phyloP scores from a whole-genome alignment of 2,329 filamentous ascomycete species.

The Ophiostoma sp. region DNA sequence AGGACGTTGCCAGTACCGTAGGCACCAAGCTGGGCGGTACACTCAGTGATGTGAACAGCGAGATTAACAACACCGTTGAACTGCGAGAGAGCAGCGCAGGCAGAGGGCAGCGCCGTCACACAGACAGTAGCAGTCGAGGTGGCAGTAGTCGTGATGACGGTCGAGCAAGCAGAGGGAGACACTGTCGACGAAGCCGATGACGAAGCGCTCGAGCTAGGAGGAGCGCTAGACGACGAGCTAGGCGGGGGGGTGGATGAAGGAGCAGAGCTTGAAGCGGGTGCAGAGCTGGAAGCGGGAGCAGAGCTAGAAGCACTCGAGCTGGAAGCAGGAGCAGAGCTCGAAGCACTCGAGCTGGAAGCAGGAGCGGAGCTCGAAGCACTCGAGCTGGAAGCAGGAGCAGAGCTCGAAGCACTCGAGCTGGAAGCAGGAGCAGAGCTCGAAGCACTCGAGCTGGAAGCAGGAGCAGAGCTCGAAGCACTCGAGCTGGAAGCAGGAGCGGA shows the following conservation, averaged over 20 bases:
- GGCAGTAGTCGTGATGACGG: slow-evolving; percentile 15
- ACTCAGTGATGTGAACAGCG: background rate
- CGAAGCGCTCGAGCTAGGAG: background rate
- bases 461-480: background rate
- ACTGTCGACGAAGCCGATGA: background rate
- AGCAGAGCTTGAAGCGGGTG: background rate
- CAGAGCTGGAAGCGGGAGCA: background rate
- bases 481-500: background rate
- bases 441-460: background rate
- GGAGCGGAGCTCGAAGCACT: background rate
- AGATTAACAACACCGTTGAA: background rate
- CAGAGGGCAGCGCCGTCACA: slow-evolving; percentile 17
- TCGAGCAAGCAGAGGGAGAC: slow-evolving; percentile 11
- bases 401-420: background rate
- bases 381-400: background rate
- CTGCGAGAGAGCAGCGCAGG: background rate
- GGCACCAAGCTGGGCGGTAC: slow-evolving; percentile 4
- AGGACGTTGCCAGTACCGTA: slow-evolving; percentile 4
- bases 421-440: background rate
- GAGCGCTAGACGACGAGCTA: background rate
- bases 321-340: background rate
- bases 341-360: background rate
- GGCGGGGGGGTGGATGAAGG: background rate
- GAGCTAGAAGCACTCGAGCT: background rate
- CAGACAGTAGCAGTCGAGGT: slow-evolving; percentile 17